phyloP scores from a whole-genome alignment of 2,329 filamentous ascomycete genomes.

The Thielaviopsis musarum region DNA sequence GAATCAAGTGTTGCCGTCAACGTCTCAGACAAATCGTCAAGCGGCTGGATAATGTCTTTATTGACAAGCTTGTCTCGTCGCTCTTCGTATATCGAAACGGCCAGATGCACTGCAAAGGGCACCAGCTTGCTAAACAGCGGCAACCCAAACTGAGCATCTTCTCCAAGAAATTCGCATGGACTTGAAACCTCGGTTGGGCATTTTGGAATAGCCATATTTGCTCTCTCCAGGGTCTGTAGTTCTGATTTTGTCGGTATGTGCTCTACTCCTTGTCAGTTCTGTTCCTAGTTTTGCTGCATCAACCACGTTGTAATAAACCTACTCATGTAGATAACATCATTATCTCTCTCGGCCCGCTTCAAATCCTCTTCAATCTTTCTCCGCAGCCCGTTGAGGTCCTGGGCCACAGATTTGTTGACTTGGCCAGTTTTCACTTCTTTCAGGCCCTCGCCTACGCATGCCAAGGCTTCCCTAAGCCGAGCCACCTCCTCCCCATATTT shows the following conservation, averaged over 20 bases:
- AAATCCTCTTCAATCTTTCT: slow-evolving; percentile 69
- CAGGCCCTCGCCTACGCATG: slow-evolving; percentile 70
- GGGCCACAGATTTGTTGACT: slow-evolving; percentile 64
- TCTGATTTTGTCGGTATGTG: slow-evolving; percentile 79
- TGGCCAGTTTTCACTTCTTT: slow-evolving; percentile 60
- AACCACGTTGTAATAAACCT: slow-evolving; percentile 16
- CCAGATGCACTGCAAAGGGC: slow-evolving; percentile 87
- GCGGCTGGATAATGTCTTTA: slow-evolving; percentile 66
- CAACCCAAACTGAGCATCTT: slow-evolving; percentile 63
- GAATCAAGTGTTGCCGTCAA: slow-evolving; percentile 67
- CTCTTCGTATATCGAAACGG: slow-evolving; percentile 89
- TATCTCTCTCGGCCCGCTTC: slow-evolving; percentile 87
- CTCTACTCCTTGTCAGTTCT: slow-evolving; percentile 29
- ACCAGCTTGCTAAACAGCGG: slow-evolving; percentile 83
- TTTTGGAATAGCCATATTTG: slow-evolving; percentile 69
- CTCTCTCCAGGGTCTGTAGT: slow-evolving; percentile 68
- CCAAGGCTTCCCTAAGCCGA: slow-evolving; percentile 62
- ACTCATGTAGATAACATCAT: slow-evolving; percentile 86
- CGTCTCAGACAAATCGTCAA: slow-evolving; percentile 65
- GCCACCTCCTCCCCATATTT: slow-evolving; percentile 94
- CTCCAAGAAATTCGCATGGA: slow-evolving; percentile 64
- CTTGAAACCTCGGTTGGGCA: slow-evolving; percentile 69
- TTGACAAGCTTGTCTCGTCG: slow-evolving; percentile 80
- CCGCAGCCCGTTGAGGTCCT: slow-evolving; percentile 72
- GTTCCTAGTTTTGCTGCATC: neutral